Conservation (phyloP, 345 rosid genomes). For the Lenwebbia sp. region DNA sequence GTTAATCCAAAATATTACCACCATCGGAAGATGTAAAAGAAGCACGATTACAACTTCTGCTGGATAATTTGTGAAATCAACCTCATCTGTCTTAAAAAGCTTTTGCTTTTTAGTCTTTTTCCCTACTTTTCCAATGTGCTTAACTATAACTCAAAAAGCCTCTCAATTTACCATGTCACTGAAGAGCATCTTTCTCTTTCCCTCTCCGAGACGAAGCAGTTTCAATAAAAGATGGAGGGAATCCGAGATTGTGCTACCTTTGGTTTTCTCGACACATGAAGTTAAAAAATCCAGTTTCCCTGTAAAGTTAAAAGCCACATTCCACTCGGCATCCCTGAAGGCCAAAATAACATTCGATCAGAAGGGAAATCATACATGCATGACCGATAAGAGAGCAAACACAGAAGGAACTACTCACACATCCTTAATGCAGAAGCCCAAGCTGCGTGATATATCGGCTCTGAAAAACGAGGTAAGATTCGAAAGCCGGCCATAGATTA, state of each 20-base stretch:
- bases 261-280: slow-evolving; percentile 51
- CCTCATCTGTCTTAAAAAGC: neutral
- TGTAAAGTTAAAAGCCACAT: slow-evolving; percentile 58
- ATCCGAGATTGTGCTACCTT: slow-evolving; percentile 25
- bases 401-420: slow-evolving; percentile 26
- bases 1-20: slow-evolving; percentile 1
- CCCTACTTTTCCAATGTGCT: neutral
- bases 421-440: slow-evolving; percentile 64
- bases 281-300: slow-evolving; percentile 44
- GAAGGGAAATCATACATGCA: neutral
- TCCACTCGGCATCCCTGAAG: slow-evolving; percentile 63
- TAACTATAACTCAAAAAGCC: neutral
- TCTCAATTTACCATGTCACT: neutral
- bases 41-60: neutral
- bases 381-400: neutral
- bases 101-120: neutral
- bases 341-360: neutral
- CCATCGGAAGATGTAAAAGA: neutral
- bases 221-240: neutral
- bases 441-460: slow-evolving; percentile 23
- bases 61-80: neutral
- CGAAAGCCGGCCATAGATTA: slow-evolving; percentile 37
- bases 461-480: slow-evolving; percentile 33
- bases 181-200: neutral
- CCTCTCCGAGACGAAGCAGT: neutral